Evolutionary conservation across 1,284 basidiomycete species (phyloP).

Genomic region (Cerrena zonata): DNA sequence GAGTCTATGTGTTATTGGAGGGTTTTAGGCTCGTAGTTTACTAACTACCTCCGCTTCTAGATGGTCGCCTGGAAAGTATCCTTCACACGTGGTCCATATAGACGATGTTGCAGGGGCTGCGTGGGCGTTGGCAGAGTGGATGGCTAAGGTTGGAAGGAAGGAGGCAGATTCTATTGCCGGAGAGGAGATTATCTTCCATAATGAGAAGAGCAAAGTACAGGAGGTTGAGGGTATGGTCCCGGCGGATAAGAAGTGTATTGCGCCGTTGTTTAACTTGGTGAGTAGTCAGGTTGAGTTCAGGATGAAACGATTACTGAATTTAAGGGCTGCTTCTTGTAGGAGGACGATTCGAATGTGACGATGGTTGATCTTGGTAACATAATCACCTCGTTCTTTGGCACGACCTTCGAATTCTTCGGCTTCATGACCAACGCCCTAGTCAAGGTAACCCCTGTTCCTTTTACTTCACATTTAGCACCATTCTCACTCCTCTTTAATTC

Average conservation of each 20-base stretch:
- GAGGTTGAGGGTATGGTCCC: slow-evolving; percentile 58
- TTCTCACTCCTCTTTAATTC: slow-evolving; percentile 11
- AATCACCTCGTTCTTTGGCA: slow-evolving; percentile 72
- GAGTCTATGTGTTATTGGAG: background rate
- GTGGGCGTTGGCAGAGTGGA: slow-evolving; percentile 75
- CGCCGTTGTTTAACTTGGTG: slow-evolving; percentile 80
- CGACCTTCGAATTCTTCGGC: slow-evolving; percentile 82
- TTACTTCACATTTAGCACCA: background rate
- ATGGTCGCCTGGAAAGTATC: slow-evolving; percentile 74
- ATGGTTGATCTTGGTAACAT: slow-evolving; percentile 69
- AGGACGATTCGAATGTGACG: slow-evolving; percentile 77
- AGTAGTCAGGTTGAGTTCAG: slow-evolving; percentile 16
- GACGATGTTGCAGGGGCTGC: slow-evolving; percentile 72
- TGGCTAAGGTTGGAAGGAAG: slow-evolving; percentile 51
- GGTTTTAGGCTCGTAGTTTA: background rate
- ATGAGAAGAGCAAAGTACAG: slow-evolving; percentile 61
- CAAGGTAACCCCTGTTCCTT: slow-evolving; percentile 41
- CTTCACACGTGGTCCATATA: slow-evolving; percentile 75
- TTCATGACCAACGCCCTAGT: slow-evolving; percentile 64
- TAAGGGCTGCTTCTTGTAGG: too few species aligned
- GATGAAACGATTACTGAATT: background rate
- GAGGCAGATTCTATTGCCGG: slow-evolving; percentile 63
- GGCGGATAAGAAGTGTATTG: slow-evolving; percentile 52
- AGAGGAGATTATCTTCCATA: slow-evolving; percentile 63
- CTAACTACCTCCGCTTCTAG: too few species aligned